Evolutionary conservation across 805 yeast species (phyloP).

Genomic region (Torulaspora maleeae): DNA sequence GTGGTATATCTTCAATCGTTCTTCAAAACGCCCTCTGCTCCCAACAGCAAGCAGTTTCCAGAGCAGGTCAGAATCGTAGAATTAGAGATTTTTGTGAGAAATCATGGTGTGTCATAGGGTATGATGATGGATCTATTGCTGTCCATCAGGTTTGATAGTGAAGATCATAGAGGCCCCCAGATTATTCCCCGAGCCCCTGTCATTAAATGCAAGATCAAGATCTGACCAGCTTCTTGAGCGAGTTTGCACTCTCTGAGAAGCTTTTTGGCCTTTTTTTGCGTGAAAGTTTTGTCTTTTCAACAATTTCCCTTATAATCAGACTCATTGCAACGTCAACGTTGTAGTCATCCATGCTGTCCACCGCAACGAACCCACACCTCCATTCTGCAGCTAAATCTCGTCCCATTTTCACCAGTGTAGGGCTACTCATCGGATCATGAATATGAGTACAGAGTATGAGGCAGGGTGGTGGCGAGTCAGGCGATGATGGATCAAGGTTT

Average conservation of each 20-base stretch:
- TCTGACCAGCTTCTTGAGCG: conserved; percentile 6
- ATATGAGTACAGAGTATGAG: conserved; percentile 62
- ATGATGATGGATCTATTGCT: conserved; percentile 31
- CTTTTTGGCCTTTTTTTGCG: conserved; percentile 6
- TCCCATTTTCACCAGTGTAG: conserved; percentile 55
- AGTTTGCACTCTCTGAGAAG: conserved; percentile 1
- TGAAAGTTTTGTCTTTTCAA: conserved; percentile 41
- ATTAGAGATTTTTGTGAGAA: conserved; percentile 9
- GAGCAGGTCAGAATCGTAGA: conserved; percentile 21
- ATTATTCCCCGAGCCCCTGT: no score
- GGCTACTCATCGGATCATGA: conserved; percentile 54
- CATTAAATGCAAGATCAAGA: not conserved
- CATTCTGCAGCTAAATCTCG: conserved; percentile 51
- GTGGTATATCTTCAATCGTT: not conserved
- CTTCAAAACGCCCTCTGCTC: not conserved
- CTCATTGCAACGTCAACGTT: conserved; percentile 56
- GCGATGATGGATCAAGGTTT: conserved; percentile 36
- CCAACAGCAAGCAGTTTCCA: not conserved
- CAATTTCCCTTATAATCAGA: conserved; percentile 54
- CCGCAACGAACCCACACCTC: conserved; percentile 60
- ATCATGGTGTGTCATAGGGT: conserved; percentile 33
- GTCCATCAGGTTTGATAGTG: no score
- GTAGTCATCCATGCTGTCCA: conserved; percentile 49
- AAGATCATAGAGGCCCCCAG: no score
- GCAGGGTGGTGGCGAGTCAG: conserved; percentile 57